Evolutionary conservation across 2,329 filamentous ascomycete species (phyloP).

Genomic region (Rachicladosporium sp.): DNA sequence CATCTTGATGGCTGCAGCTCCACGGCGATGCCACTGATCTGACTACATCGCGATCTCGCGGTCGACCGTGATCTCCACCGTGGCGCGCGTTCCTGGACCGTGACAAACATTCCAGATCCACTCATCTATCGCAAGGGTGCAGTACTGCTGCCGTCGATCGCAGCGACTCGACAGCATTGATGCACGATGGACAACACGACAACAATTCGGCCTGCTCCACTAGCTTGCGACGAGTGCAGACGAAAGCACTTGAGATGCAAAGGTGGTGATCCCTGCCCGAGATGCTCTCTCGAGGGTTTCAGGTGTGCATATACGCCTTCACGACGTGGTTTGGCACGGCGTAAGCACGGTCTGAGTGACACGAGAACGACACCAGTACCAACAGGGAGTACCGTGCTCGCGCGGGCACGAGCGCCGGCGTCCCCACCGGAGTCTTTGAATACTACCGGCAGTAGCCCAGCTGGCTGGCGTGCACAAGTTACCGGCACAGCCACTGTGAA

Average conservation of each 20-base stretch:
- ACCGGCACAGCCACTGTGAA: neutral
- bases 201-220: conserved; percentile 3
- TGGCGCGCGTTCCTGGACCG: neutral
- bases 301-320: conserved; percentile 64
- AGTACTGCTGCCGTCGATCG: neutral
- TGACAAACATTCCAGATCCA: neutral
- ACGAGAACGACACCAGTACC: neutral
- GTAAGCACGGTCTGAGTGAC: neutral
- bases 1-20: no score
- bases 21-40: neutral
- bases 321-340: conserved; percentile 60
- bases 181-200: neutral
- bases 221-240: conserved; percentile 31
- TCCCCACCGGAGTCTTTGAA: neutral
- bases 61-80: neutral
- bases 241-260: conserved; percentile 66
- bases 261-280: conserved; percentile 54
- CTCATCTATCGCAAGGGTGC: neutral
- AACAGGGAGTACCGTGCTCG: neutral
- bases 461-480: neutral
- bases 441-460: neutral
- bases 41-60: neutral
- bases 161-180: neutral
- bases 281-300: conserved; percentile 47
- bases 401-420: neutral